Base-by-base conservation (phyloP, 148 eudicot genomes). In the Vaccinium vitisidaea region DNA sequence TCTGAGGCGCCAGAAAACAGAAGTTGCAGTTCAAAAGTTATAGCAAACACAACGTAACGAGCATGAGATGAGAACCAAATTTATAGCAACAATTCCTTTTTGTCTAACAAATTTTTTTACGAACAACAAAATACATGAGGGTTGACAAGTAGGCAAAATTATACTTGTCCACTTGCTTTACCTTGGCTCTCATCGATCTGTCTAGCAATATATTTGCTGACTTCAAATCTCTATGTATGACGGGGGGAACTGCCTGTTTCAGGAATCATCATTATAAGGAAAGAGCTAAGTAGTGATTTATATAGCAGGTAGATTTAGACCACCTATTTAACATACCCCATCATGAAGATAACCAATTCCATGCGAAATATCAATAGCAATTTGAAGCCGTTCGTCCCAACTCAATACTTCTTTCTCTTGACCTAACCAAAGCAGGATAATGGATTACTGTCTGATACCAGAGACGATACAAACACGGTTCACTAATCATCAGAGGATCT, bases 271-370 rank as follows among this genome's bases (percentile, higher is more conserved):
- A 82, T 79, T 39, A 52, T 7, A 80, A 80, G 43, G 81, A 6
- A 80, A 76, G 54, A 48, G 13, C 13, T 43, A 12, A 59, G 80
- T 10, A 32, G 10, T 25, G 63, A 13, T 46, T 65, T 21, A 30
- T 27, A 16, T 63, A 46, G 63, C 21, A 82, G 23, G 50, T 52
- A 23, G 25, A 50, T 46, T 32, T 21, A 21, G 4, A 59, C 67
- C 52, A 83, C 18, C 43, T 75, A 75, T 48, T 73, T 18, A 65
- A 84, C 95, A 76, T 94, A 97, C 99, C 92, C 99, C 99, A 76
- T 97, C 99, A 84, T 97, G 99, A 88, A 97, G 99, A 90, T 97
- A 97, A 79, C 92, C 98, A 82, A 97, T 93, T 80, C 99, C 99
- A 85, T 97, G 98, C 52, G 99, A 97, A 82, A 97, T 89, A 85